Evolutionary conservation across 2,329 filamentous ascomycete species (phyloP), one percentile per base, ranked within the genome.

Genomic region (Hymenoscyphus repandus): DNA sequence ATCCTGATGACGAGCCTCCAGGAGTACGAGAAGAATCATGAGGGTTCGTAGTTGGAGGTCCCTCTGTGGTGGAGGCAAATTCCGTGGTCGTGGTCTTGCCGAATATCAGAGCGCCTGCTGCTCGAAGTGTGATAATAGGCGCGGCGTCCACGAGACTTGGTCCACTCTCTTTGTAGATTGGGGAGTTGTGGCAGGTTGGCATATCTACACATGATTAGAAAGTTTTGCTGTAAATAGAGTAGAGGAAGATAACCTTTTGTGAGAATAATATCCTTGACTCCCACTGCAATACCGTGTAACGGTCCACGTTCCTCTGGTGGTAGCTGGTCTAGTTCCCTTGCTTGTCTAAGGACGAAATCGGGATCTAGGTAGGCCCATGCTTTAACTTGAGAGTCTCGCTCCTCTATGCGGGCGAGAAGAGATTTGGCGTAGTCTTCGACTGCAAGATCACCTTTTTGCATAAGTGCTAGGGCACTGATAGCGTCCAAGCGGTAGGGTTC

Each of bases 1-100:
- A 86, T 0, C 85, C 84, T 0, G 82, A 80, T 0, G 82, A 86
- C 0, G 83, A 86, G 41, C 84, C 84, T 1, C 84, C 84, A 0
- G 84, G 83, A 0, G 83, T 86, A 4, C 74, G 71, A 0, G 51
- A 53, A 0, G 68, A 52, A 52, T 76, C 69, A 53, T 79, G 76
- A 0, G 83, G 80, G 61, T 88, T 88, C 3, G 66, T 62, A 1
- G 80, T 82, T 45, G 71, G 71, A 1, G 76, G 72, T 0, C 81
- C 81, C 12, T 70, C 65, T 1, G 71, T 72, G 0, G 74, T 79
- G 2, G 78, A 75, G 0, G 82, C 80, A 57, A 86, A 85, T 59
- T 86, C 81, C 0, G 83, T 83, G 0, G 82, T 86, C 0, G 75
- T 79, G 1, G 78, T 80, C 59, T 82, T 79, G 20, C 74, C 74